These are phyloP conservation scores for Tolypocladium pustulatum DNA, from an alignment of 2,329 filamentous ascomycete species.

Conservation along the genomic window DNA sequence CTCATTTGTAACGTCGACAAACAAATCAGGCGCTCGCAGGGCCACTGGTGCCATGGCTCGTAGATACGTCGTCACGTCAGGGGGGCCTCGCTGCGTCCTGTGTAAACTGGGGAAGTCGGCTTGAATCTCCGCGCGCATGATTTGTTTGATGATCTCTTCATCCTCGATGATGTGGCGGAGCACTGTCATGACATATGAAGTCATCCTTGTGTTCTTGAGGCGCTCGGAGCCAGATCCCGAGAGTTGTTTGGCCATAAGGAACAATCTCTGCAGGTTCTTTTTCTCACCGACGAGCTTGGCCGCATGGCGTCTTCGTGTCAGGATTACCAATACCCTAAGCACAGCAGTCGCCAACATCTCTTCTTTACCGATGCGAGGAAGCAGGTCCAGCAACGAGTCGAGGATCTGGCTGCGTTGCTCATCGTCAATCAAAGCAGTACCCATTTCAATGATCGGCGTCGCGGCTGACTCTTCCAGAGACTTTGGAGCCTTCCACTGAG, in stretches of 20 bases:
- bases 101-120: slow-evolving; percentile 55
- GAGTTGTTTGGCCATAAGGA: slow-evolving; percentile 92
- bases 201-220: slow-evolving; percentile 45
- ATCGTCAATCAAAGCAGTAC: slow-evolving; percentile 42
- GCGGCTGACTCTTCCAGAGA: slow-evolving; percentile 37
- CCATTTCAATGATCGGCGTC: slow-evolving; percentile 49
- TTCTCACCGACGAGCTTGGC: slow-evolving; percentile 74
- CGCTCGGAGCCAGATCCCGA: slow-evolving; percentile 67
- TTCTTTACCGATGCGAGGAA: slow-evolving; percentile 82
- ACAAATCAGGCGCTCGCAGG: slow-evolving; percentile 72
- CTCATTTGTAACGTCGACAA: slow-evolving; percentile 80
- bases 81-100: slow-evolving; percentile 36
- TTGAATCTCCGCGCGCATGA: slow-evolving; percentile 84
- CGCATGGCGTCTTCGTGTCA: slow-evolving; percentile 69
- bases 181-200: slow-evolving; percentile 66
- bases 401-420: slow-evolving; percentile 64
- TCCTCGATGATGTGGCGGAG: slow-evolving; percentile 92
- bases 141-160: slow-evolving; percentile 77
- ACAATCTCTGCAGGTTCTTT: slow-evolving; percentile 78
- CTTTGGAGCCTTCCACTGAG: slow-evolving; percentile 55
- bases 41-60: slow-evolving; percentile 70
- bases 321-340: slow-evolving; percentile 71
- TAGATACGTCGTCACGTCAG: slow-evolving; percentile 64
- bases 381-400: slow-evolving; percentile 65
- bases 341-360: slow-evolving; percentile 75